Evolutionary conservation across 805 yeast genomes (phyloP), one percentile per base, ranked within the genome.

Genomic region (Clavispora fructus): DNA sequence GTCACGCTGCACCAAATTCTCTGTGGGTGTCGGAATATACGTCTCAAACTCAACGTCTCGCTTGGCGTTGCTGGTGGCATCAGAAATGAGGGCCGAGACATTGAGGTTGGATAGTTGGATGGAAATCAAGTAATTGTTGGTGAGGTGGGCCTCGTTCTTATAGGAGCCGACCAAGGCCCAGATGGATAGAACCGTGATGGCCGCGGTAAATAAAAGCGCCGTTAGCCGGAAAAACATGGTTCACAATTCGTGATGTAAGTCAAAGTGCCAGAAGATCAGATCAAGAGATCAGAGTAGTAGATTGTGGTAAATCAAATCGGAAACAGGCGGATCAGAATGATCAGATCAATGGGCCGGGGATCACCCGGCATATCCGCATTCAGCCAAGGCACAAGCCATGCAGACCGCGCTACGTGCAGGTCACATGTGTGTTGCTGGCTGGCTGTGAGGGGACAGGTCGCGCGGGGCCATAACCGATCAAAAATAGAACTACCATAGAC

Each of bases 151-250:
- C 25, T 61, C 60, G 42, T 67, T 65, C 32, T 60, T 60, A 54
- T 67, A 70, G 3, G 75, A 69, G 3, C 75, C 74, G 7, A 65
- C 59, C 14, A 71, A 37, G 1, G 73, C 71, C 59, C 70, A 69
- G 3, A 59, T 53, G 13, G 70, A 54, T 13, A 71, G 57, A 17
- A 70, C 43, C 1, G 63, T 52, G 7, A 62, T 53, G 8, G 65
- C 69, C 8, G 68, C 37, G 17, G 75, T 61, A 32, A 69, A 55
- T 25, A 70, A 44, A 9, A 70, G 53, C 40, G 69, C 58, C 11
- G 67, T 39, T 17, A 63, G 46, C 41, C 77, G 55, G 48, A 70
- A 67, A 33, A 67, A 43, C 47, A 60, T 65, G 40, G 19, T 38
- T 27, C 7, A 8, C 3, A 27, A 27, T 27, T 27, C 7, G 6